A percentile compares a stretch with the other conserved stretches of the same genome.
Evolutionary conservation across 2,329 filamentous ascomycete genomes (phyloP).

Genomic region (Lecanoromycetidae sp.): DNA sequence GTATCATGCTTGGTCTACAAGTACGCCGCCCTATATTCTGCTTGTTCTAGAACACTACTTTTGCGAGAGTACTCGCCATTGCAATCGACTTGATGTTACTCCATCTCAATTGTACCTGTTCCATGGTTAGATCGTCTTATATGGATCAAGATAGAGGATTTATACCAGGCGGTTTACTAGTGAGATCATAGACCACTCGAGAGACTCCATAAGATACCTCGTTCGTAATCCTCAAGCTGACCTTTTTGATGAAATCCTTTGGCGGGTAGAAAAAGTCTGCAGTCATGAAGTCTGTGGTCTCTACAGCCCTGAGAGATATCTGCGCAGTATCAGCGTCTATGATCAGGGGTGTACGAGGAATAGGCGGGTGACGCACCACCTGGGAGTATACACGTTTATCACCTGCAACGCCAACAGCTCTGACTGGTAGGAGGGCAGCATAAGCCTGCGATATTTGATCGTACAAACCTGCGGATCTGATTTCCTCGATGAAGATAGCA

Average conservation of each 20-base stretch:
- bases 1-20: background rate
- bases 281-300: conserved; percentile 23
- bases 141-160: background rate
- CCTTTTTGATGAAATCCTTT: background rate
- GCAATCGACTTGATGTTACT: conserved; percentile 36
- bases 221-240: conserved; percentile 59
- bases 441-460: conserved; percentile 59
- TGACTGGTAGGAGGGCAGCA: conserved; percentile 53
- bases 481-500: conserved; percentile 65
- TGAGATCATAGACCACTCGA: conserved; percentile 57
- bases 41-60: no score
- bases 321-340: background rate
- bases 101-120: conserved; percentile 58
- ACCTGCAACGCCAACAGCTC: conserved; percentile 56
- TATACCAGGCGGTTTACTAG: conserved; percentile 47
- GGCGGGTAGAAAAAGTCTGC: background rate
- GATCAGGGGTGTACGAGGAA: background rate
- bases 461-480: conserved; percentile 60
- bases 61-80: background rate
- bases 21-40: background rate
- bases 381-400: conserved; percentile 57
- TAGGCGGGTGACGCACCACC: conserved; percentile 37
- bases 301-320: conserved; percentile 33
- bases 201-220: conserved; percentile 62
- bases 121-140: background rate